Conservation (phyloP, 2,329 filamentous ascomycete genomes). For the Colletotrichum sp. region DNA sequence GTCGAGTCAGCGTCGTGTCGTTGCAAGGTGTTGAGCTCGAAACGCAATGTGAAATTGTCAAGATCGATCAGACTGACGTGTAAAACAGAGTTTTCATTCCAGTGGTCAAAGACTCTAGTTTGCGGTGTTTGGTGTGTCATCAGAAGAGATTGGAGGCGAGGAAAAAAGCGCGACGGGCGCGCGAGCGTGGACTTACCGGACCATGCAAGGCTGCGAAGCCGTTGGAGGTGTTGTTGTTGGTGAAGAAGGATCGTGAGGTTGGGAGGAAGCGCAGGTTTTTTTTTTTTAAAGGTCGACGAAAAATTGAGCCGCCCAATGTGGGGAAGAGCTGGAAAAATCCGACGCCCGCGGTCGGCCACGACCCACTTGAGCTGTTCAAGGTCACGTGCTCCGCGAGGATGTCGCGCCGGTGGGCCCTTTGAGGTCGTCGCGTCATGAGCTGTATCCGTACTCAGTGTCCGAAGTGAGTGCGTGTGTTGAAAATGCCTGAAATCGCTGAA, state of each 20-base stretch:
- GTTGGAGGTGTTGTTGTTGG: background rate
- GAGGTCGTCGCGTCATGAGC: background rate
- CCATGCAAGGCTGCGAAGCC: conserved; percentile 15
- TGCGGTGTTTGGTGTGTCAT: conserved; percentile 83
- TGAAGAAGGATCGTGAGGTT: conserved; percentile 13
- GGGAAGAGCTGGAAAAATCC: conserved; percentile 22
- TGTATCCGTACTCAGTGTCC: background rate
- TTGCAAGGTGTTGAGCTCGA: background rate
- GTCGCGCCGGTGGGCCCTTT: background rate
- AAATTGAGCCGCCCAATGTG: conserved; percentile 18
- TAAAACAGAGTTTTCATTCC: conserved; percentile 85
- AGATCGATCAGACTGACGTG: conserved; percentile 87
- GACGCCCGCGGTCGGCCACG: conserved; percentile 16
- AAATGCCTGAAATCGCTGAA: conserved; percentile 70
- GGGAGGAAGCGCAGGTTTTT: conserved; percentile 21
- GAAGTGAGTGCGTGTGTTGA: conserved; percentile 4
- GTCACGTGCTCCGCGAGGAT: conserved; percentile 33
- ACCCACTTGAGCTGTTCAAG: conserved; percentile 1
- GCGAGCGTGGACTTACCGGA: conserved; percentile 27
- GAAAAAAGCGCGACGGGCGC: background rate
- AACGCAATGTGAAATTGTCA: background rate
- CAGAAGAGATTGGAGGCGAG: conserved; percentile 51
- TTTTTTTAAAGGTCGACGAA: conserved; percentile 25
- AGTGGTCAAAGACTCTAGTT: conserved; percentile 98
- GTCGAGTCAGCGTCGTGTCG: background rate